A percentile compares a stretch with the other conserved stretches of the same genome.
Evolutionary conservation across 208 protist species (phyloP).

Genomic region (Crithidia sp.): DNA sequence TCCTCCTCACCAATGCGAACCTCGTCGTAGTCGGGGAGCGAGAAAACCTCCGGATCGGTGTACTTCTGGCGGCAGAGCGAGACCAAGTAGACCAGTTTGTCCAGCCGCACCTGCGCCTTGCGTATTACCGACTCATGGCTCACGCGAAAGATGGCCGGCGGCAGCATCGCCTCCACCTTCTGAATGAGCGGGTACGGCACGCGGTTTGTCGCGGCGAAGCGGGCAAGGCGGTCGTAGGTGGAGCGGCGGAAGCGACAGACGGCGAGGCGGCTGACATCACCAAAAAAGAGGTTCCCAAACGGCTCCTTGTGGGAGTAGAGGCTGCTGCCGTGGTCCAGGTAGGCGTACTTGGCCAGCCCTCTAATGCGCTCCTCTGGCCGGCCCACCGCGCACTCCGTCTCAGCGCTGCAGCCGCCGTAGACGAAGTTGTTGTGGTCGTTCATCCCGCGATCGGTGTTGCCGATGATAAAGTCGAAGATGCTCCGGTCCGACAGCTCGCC

Average conservation of each 20-base stretch:
- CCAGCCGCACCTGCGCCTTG: slow-evolving; percentile 61
- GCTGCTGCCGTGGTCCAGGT: slow-evolving; percentile 84
- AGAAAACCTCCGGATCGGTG: slow-evolving; percentile 55
- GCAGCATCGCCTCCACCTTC: slow-evolving; percentile 37
- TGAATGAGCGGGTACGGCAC: slow-evolving; percentile 42
- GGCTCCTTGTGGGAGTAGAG: slow-evolving; percentile 84
- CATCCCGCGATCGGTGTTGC: slow-evolving; percentile 82
- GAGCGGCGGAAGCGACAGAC: slow-evolving; percentile 78
- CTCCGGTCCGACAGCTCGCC: slow-evolving; percentile 78
- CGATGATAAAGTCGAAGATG: slow-evolving; percentile 88
- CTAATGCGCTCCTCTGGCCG: slow-evolving; percentile 43
- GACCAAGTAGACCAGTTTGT: slow-evolving; percentile 68
- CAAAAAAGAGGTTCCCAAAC: slow-evolving; percentile 68
- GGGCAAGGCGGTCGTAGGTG: slow-evolving; percentile 50
- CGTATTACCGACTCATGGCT: slow-evolving; percentile 47
- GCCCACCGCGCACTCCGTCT: slow-evolving; percentile 46
- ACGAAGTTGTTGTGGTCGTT: slow-evolving; percentile 91
- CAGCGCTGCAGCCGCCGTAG: slow-evolving; percentile 77
- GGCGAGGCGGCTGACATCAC: slow-evolving; percentile 45
- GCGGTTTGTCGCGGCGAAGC: slow-evolving; percentile 18
- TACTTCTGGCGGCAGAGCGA: slow-evolving; percentile 57
- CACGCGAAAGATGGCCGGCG: slow-evolving; percentile 54
- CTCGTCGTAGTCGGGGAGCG: slow-evolving; percentile 66
- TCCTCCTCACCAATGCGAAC: slow-evolving; percentile 70
- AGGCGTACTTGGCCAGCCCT: slow-evolving; percentile 82